A percentile compares a stretch with the other conserved stretches of the same genome.
phyloP scores from a whole-genome alignment of 164 flowering plant genomes.

The Vitis cinerea region DNA sequence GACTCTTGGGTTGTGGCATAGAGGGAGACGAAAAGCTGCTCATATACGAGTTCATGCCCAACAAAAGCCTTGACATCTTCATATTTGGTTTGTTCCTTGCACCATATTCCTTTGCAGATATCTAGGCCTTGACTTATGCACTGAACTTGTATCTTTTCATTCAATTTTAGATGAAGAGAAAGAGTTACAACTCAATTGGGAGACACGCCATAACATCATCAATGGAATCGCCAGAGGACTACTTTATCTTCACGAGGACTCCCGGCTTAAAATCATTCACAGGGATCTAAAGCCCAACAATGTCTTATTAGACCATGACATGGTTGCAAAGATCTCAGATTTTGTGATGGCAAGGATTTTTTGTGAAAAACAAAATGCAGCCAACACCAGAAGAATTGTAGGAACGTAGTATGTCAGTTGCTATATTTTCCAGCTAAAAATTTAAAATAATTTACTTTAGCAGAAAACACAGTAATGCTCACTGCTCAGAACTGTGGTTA shows the following conservation, averaged over 20 bases:
- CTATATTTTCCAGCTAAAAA: neutral
- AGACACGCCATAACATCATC: constrained; percentile 21
- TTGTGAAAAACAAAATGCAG: constrained; percentile 16
- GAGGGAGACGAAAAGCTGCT: constrained; percentile 26
- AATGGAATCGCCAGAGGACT: constrained; percentile 32
- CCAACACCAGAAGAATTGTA: constrained; percentile 25
- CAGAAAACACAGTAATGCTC: too few relatives aligned
- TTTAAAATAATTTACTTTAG: too few relatives aligned
- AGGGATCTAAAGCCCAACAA: constrained; percentile 16
- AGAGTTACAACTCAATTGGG: constrained; percentile 20
- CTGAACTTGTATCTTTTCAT: too few relatives aligned
- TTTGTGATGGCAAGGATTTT: constrained; percentile 35
- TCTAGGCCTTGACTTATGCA: too few relatives aligned
- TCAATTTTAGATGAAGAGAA: too few relatives aligned
- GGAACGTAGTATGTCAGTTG: constrained; percentile 30
- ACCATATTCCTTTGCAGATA: too few relatives aligned
- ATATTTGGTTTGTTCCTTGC: constrained; percentile 21
- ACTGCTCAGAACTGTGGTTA: too few relatives aligned
- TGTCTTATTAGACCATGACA: constrained; percentile 26
- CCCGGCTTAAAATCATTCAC: constrained; percentile 1
- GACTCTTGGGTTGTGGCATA: constrained; percentile 17
- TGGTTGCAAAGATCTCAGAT: constrained; percentile 30
- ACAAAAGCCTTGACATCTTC: constrained; percentile 13
- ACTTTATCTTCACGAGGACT: constrained; percentile 37
- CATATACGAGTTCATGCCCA: constrained; percentile 15